A percentile compares a stretch with the other conserved stretches of the same genome.
phyloP scores from a whole-genome alignment of 139 green algal species.

The Chlamydomonas asymmetrica region DNA sequence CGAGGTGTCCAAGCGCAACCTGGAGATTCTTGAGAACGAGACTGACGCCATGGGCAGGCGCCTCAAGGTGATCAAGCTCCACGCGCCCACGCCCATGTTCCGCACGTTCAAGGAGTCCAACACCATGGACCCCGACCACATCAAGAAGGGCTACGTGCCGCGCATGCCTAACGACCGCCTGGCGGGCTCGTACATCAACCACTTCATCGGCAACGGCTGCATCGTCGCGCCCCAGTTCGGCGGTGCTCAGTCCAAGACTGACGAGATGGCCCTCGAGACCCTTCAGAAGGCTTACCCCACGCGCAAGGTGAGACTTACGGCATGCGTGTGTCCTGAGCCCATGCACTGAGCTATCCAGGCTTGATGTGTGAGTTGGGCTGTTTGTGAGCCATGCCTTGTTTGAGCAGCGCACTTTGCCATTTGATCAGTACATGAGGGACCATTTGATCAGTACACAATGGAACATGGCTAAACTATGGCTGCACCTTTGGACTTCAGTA shows the following conservation, averaged over 20 bases:
- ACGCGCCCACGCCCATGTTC: conserved; percentile 54
- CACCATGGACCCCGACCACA: conserved; percentile 57
- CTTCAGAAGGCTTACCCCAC: conserved; percentile 59
- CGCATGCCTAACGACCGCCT: conserved; percentile 54
- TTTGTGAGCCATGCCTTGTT: too few relatives aligned
- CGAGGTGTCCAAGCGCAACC: conserved; percentile 41
- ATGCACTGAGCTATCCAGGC: too few relatives aligned
- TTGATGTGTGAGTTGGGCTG: too few relatives aligned
- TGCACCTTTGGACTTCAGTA: too few relatives aligned
- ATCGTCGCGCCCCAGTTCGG: conserved; percentile 51
- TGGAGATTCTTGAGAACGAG: conserved; percentile 41
- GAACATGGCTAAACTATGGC: too few relatives aligned
- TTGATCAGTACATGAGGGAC: too few relatives aligned
- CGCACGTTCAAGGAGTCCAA: conserved; percentile 32
- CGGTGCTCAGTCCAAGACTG: conserved; percentile 38
- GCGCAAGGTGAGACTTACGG: too few relatives aligned
- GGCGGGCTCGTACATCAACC: conserved; percentile 80
- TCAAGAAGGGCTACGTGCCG: conserved; percentile 61
- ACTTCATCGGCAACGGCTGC: conserved; percentile 75
- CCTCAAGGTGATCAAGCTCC: conserved; percentile 73
- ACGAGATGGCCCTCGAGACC: conserved; percentile 54
- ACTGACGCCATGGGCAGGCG: conserved; percentile 59
- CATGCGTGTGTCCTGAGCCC: too few relatives aligned
- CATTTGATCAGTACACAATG: too few relatives aligned
- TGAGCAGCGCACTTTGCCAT: too few relatives aligned